Percentiles rank a stretch among this genome's conserved stretches.
Evolutionary conservation across 2,329 filamentous ascomycete genomes (phyloP).

Genomic region (Apiospora malaysiana): DNA sequence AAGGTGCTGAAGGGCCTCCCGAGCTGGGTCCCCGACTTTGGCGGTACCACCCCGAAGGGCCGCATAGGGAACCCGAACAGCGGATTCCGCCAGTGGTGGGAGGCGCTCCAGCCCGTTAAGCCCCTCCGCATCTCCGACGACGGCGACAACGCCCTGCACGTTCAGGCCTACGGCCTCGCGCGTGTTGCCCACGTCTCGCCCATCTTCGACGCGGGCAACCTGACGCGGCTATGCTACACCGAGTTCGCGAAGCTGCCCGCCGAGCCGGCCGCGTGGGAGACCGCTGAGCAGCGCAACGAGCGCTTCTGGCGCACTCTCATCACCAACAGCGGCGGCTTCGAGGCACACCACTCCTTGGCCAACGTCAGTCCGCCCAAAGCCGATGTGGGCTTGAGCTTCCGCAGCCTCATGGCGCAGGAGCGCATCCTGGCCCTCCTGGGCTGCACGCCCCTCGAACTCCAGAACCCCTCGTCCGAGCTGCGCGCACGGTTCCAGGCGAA

Average conservation of each 20-base stretch:
- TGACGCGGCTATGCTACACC: slow-evolving; percentile 26
- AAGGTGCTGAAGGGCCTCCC: slow-evolving; percentile 29
- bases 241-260: slow-evolving; percentile 28
- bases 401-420: slow-evolving; percentile 31
- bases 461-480: slow-evolving; percentile 24
- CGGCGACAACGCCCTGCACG: slow-evolving; percentile 25
- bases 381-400: slow-evolving; percentile 25
- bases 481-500: slow-evolving; percentile 25
- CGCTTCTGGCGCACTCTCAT: slow-evolving; percentile 33
- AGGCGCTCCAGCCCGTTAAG: slow-evolving; percentile 25
- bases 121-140: slow-evolving; percentile 27
- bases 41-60: slow-evolving; percentile 17
- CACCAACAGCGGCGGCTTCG: slow-evolving; percentile 25
- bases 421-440: slow-evolving; percentile 26
- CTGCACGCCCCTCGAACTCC: slow-evolving; percentile 27
- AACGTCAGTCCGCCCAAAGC: slow-evolving; percentile 13
- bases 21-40: slow-evolving; percentile 35
- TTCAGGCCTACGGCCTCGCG: slow-evolving; percentile 31
- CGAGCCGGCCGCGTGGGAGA: slow-evolving; percentile 18
- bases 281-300: slow-evolving; percentile 19
- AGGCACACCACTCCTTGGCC: not conserved
- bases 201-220: slow-evolving; percentile 31
- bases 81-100: slow-evolving; percentile 30
- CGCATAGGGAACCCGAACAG: slow-evolving; percentile 17
- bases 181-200: slow-evolving; percentile 31